Percentiles rank a stretch among this genome's conserved stretches.
phyloP scores from a whole-genome alignment of 1,284 basidiomycete genomes.

The Leccinum griseonigrum region DNA sequence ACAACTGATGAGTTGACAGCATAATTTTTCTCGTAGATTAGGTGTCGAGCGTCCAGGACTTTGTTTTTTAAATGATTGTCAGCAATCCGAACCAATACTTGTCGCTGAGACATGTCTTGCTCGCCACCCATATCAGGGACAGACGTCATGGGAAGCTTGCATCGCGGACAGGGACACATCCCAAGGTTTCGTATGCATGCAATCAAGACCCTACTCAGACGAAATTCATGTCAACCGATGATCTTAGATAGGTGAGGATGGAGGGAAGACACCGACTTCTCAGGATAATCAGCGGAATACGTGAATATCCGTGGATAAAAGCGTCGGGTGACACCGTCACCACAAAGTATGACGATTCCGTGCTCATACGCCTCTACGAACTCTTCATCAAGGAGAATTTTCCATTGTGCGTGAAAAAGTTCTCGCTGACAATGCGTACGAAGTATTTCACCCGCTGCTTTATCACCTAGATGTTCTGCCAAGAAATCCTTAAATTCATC shows the following conservation, averaged over 20 bases:
- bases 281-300: background rate
- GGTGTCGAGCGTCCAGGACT: slow-evolving; percentile 4
- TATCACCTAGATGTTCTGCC: background rate
- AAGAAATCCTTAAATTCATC: slow-evolving; percentile 4
- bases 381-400: too few species aligned
- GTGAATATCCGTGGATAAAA: too few species aligned
- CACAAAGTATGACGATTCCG: slow-evolving; percentile 18
- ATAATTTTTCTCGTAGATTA: background rate
- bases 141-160: slow-evolving; percentile 14
- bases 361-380: slow-evolving; percentile 16
- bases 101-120: too few species aligned
- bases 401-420: too few species aligned
- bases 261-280: slow-evolving; percentile 23
- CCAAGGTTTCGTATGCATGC: background rate
- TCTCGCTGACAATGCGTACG: too few species aligned
- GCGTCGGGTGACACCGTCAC: slow-evolving; percentile 13
- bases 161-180: slow-evolving; percentile 33
- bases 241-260: background rate
- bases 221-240: background rate
- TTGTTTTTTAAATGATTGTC: background rate
- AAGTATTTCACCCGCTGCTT: slow-evolving; percentile 2
- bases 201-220: slow-evolving; percentile 1
- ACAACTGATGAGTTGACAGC: slow-evolving; percentile 9
- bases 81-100: background rate
- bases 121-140: too few species aligned